These are phyloP conservation scores for Sporobolomyces pararoseus DNA, from an alignment of 768 basidiomycete genomes.

Conservation along the genomic window DNA sequence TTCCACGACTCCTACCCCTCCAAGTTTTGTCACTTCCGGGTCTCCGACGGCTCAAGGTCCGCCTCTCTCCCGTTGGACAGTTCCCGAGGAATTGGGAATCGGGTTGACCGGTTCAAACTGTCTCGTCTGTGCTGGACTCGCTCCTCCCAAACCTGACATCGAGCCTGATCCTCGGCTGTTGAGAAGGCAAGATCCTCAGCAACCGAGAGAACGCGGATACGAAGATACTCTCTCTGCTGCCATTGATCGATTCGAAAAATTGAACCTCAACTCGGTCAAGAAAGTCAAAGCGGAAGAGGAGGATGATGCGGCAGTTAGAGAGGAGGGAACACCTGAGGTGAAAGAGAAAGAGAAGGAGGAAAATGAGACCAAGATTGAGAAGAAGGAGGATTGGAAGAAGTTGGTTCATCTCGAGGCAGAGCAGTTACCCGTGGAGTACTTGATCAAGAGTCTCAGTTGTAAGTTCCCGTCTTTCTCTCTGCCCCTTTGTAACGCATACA, in stretches of 20 bases:
- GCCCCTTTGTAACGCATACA: no score
- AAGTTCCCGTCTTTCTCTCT: not conserved
- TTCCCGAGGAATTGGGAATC: not conserved
- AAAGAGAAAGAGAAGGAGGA: not conserved
- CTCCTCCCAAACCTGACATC: not conserved
- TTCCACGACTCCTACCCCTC: no score
- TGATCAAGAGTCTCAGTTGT: not conserved
- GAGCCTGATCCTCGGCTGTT: not conserved
- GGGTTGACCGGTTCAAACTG: not conserved
- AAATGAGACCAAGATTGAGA: not conserved
- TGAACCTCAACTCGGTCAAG: not conserved
- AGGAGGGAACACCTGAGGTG: not conserved
- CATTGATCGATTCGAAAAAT: constrained; percentile 10
- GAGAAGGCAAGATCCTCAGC: not conserved
- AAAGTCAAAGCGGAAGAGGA: not conserved
- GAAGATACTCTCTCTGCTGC: constrained; percentile 18
- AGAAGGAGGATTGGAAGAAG: not conserved
- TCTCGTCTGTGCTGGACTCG: constrained; percentile 12
- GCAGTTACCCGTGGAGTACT: not conserved
- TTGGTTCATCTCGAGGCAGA: not conserved
- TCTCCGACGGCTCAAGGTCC: no score
- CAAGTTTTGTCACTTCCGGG: no score
- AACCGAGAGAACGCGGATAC: constrained; percentile 8
- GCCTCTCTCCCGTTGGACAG: no score
- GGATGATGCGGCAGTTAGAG: not conserved